phyloP scores from a whole-genome alignment of 2,329 filamentous ascomycete genomes.

The Allantophomopsis lycopodina region DNA sequence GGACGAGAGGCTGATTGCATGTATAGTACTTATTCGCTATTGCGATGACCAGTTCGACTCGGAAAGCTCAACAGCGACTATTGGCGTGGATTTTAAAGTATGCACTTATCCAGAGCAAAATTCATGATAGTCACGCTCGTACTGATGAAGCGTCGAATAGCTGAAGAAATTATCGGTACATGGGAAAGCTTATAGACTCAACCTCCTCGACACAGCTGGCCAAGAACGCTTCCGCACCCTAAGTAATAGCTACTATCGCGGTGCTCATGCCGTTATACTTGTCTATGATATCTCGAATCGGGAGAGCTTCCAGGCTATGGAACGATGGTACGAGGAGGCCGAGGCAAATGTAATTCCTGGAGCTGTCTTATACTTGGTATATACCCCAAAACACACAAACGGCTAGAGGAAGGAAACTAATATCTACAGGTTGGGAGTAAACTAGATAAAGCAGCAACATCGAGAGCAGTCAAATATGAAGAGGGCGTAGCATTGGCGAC shows the following conservation, averaged over 20 bases:
- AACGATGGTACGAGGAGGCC: slow-evolving; percentile 38
- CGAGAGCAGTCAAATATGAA: slow-evolving; percentile 28
- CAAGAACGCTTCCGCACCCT: slow-evolving; percentile 95
- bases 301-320: slow-evolving; percentile 35
- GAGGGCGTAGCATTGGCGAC: slow-evolving; percentile 33
- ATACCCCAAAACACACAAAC: neutral
- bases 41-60: slow-evolving; percentile 43
- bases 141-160: slow-evolving; percentile 14
- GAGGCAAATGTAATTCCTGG: slow-evolving; percentile 32
- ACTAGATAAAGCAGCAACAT: slow-evolving; percentile 27
- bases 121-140: neutral
- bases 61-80: slow-evolving; percentile 37
- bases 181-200: slow-evolving; percentile 35
- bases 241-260: slow-evolving; percentile 88
- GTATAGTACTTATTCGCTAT: slow-evolving; percentile 38
- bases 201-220: slow-evolving; percentile 71
- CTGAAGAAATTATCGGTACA: slow-evolving; percentile 37
- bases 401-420: neutral
- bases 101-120: neutral
- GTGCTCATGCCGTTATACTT: slow-evolving; percentile 87
- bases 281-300: slow-evolving; percentile 78
- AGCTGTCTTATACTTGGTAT: slow-evolving; percentile 33
- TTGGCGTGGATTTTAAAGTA: slow-evolving; percentile 43
- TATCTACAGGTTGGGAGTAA: slow-evolving; percentile 31
- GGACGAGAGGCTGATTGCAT: neutral